phyloP scores from a whole-genome alignment of 2,329 filamentous ascomycete genomes.

The Aaosphaeria arxii region DNA sequence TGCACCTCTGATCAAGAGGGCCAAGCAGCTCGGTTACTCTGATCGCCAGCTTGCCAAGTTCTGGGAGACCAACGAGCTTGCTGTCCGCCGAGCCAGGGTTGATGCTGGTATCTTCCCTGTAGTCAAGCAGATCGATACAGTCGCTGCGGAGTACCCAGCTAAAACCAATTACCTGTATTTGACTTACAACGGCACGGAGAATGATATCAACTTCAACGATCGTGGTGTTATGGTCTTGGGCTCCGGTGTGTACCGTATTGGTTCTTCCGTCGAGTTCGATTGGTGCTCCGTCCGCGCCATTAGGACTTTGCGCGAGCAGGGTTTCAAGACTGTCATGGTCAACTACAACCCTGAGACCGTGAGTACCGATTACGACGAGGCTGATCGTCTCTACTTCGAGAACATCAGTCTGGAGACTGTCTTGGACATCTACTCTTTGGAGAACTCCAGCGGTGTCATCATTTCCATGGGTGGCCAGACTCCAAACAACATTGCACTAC shows the following conservation, averaged over 20 bases:
- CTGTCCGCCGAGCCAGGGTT: constrained; percentile 78
- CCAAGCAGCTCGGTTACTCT: constrained; percentile 91
- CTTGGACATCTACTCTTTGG: constrained; percentile 88
- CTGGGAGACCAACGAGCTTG: constrained; percentile 91
- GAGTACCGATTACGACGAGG: constrained; percentile 88
- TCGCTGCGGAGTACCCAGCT: constrained; percentile 93
- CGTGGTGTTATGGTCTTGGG: constrained; percentile 94
- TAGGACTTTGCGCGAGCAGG: constrained; percentile 77
- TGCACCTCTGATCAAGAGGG: constrained; percentile 68
- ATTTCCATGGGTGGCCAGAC: constrained; percentile 97
- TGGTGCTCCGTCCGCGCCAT: constrained; percentile 98
- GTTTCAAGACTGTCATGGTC: constrained; percentile 94
- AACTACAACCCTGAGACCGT: constrained; percentile 93
- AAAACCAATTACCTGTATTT: constrained; percentile 95
- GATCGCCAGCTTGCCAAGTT: constrained; percentile 93
- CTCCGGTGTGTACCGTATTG: constrained; percentile 94
- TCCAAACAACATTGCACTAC: constrained; percentile 94
- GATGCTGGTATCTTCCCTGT: constrained; percentile 83
- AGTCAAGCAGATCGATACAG: constrained; percentile 98
- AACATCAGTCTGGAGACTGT: constrained; percentile 89
- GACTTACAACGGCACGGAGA: constrained; percentile 88
- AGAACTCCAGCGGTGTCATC: constrained; percentile 78
- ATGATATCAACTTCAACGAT: constrained; percentile 81
- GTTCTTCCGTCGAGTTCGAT: constrained; percentile 97
- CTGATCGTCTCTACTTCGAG: constrained; percentile 93